Base-by-base conservation (phyloP, 352 stramenopile species). In the Thraustotheca clavata region DNA sequence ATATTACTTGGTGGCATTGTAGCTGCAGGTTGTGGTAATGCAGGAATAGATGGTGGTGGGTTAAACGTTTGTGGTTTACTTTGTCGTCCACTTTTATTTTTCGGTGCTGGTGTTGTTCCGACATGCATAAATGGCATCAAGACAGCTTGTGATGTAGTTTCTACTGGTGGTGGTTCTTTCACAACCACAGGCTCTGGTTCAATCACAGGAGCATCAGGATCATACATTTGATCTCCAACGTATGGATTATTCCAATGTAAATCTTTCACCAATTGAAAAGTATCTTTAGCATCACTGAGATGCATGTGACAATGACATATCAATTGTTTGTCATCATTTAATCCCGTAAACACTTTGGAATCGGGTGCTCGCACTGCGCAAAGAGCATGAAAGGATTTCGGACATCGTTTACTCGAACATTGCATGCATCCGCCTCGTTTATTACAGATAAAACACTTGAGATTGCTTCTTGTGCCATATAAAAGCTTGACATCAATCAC, bases 281-380 rank as follows among this genome's bases (percentile, higher is more conserved):
- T 55, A 9, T 31, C 27, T 12, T 43, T 40, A n/a, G 90, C 81
- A 41, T 94, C 86, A 5, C 61, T 68, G 3, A 91, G 62, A 49
- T 94, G 83, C 47, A 73, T 69, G 40, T 87, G 87, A 76, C 86
- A 94, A 62, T 93, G 82, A 50, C 91, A 94, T 14, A 89, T 73
- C 62, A 89, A 80, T 46, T 91, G 83, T 48, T 84, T 89, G 20
- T 81, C 71, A 43, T 61, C 60, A 54, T 90, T 91, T 69, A 90
- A 89, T 26, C 86, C 86, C n/a, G 82, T 94, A 61, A 88, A 94
- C 61, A 93, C 68, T 29, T 84, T 49, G 33, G 48, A 76, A 6
- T 83, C 91, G 0, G 79, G 83, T 27, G 80, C 69, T 4, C 84
- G 80, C 65, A 93, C 78, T 2, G 83, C 86, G 57, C 88, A 96